Evolutionary conservation across 768 basidiomycete genomes (phyloP).

Genomic region (Pleurotus djamor): DNA sequence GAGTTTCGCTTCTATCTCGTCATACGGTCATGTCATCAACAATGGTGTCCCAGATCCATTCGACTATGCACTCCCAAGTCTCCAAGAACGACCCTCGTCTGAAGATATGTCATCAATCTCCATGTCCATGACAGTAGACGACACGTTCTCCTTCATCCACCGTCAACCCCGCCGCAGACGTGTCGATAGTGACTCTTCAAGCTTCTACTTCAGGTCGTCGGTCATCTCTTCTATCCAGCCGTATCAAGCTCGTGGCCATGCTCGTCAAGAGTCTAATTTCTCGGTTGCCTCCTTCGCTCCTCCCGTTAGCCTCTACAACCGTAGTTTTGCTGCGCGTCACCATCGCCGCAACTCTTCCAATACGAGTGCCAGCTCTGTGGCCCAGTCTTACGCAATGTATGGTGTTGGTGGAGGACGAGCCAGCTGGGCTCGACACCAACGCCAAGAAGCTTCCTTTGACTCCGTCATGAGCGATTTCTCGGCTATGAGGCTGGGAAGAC

Average conservation of each 20-base stretch:
- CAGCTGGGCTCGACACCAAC: slow-evolving; percentile 54
- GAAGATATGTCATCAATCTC: slow-evolving; percentile 59
- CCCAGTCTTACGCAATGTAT: slow-evolving; percentile 51
- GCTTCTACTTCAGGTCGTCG: slow-evolving; percentile 67
- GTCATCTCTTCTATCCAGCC: slow-evolving; percentile 21
- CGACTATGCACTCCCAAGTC: slow-evolving; percentile 59
- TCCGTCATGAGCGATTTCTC: slow-evolving; percentile 68
- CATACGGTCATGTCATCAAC: slow-evolving; percentile 68
- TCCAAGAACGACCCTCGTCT: slow-evolving; percentile 52
- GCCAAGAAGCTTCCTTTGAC: slow-evolving; percentile 57
- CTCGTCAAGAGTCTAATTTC: slow-evolving; percentile 60
- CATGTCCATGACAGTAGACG: slow-evolving; percentile 61
- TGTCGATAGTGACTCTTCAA: slow-evolving; percentile 75
- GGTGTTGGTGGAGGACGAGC: slow-evolving; percentile 54
- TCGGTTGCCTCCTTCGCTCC: slow-evolving; percentile 56
- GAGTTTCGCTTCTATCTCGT: slow-evolving; percentile 80
- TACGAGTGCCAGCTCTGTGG: slow-evolving; percentile 56
- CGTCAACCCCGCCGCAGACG: slow-evolving; percentile 42
- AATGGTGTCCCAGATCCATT: slow-evolving; percentile 70
- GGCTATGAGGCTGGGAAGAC: slow-evolving; percentile 54
- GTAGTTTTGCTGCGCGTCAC: slow-evolving; percentile 39
- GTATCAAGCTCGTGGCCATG: slow-evolving; percentile 43
- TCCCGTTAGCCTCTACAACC: slow-evolving; percentile 72
- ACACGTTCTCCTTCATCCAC: slow-evolving; percentile 67
- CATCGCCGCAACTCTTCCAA: slow-evolving; percentile 58